Conservation (phyloP, 768 basidiomycete species). For the Plicaturopsis crispa region DNA sequence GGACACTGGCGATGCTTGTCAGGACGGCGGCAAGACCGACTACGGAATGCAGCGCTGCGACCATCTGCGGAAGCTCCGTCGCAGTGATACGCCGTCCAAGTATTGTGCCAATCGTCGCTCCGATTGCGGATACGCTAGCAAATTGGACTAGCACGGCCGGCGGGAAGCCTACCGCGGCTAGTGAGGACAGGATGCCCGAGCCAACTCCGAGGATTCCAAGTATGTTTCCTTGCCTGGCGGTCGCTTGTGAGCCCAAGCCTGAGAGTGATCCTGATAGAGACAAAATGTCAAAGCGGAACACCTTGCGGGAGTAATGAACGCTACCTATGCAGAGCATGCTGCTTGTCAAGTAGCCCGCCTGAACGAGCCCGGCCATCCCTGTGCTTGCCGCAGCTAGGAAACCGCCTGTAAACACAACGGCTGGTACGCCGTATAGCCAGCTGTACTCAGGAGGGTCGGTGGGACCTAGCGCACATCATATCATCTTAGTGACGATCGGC, state of each 20-base stretch:
- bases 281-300: neutral
- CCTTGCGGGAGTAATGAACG: neutral
- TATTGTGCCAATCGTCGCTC: constrained; percentile 59
- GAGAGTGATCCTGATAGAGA: constrained; percentile 58
- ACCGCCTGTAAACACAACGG: constrained; percentile 74
- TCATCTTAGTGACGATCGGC: too few relatives aligned
- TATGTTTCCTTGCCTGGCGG: constrained; percentile 82
- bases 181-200: constrained; percentile 73
- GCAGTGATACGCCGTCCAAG: constrained; percentile 81
- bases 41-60: constrained; percentile 77
- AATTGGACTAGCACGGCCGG: constrained; percentile 72
- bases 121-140: constrained; percentile 67
- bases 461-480: constrained; percentile 59
- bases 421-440: constrained; percentile 77
- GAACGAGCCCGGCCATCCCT: constrained; percentile 80
- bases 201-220: constrained; percentile 84
- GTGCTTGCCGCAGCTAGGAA: constrained; percentile 78
- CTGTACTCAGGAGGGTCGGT: constrained; percentile 86
- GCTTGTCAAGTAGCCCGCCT: constrained; percentile 81
- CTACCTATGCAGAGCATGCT: constrained; percentile 81
- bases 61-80: constrained; percentile 83
- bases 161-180: constrained; percentile 79
- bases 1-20: constrained; percentile 77
- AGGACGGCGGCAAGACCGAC: constrained; percentile 87
- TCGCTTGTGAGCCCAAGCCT: constrained; percentile 70